Percentiles rank a stretch among this genome's conserved stretches.
Conservation (phyloP, 2,329 filamentous ascomycete genomes). For the Sporothrix euskadiensis region DNA sequence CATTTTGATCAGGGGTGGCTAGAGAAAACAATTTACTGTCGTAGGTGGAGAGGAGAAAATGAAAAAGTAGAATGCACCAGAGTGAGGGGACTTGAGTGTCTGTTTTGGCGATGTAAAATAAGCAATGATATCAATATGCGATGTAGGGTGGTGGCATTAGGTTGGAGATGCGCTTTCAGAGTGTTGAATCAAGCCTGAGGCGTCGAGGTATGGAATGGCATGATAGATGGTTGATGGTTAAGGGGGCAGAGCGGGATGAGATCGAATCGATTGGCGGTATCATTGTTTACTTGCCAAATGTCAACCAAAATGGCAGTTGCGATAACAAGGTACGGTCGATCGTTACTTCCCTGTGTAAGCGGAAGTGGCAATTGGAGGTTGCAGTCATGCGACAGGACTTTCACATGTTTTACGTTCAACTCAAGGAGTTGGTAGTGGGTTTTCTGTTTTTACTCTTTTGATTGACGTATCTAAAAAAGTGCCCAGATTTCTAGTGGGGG, state of each 20-base stretch:
- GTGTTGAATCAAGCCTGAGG: not conserved
- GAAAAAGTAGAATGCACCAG: not conserved
- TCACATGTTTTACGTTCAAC: not conserved
- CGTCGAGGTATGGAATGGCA: not conserved
- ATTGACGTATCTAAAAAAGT: constrained; percentile 4
- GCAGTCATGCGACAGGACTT: not conserved
- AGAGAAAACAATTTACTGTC: not conserved
- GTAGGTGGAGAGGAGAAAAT: not conserved
- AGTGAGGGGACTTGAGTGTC: not conserved
- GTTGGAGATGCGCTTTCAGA: not conserved
- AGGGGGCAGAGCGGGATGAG: not conserved
- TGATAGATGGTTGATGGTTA: not conserved
- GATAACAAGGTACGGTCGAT: not conserved
- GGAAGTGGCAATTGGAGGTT: not conserved
- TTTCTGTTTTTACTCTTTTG: not conserved
- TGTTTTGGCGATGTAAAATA: not conserved
- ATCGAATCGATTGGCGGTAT: not conserved
- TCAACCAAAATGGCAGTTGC: not conserved
- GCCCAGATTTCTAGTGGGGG: not conserved
- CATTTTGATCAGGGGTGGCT: not conserved
- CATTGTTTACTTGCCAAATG: not conserved
- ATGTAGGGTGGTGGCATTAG: not conserved
- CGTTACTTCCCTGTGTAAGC: not conserved
- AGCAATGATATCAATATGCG: not conserved
- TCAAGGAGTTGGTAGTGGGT: not conserved